phyloP scores from a whole-genome alignment of 2,329 filamentous ascomycete species.

The Monilinia laxa region DNA sequence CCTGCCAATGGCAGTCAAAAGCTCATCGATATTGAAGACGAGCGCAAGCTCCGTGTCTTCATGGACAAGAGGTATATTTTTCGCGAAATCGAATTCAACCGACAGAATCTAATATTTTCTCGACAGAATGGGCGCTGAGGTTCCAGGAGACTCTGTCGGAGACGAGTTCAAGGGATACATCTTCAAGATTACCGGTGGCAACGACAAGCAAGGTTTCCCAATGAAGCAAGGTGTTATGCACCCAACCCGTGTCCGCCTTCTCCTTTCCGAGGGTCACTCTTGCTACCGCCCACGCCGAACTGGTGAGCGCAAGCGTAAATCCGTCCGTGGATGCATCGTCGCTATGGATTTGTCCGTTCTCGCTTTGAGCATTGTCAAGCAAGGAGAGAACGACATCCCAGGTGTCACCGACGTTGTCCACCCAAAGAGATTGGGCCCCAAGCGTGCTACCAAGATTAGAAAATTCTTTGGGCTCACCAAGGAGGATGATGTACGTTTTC shows the following conservation, averaged over 20 bases:
- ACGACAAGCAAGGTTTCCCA: constrained; percentile 99
- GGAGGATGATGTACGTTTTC: constrained; percentile 96
- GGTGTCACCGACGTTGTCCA: constrained; percentile 96
- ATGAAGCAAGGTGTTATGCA: constrained; percentile 99
- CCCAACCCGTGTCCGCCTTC: constrained; percentile 95
- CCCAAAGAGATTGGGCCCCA: constrained; percentile 99
- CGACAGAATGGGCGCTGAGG: constrained; percentile 79
- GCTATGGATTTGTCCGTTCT: constrained; percentile 93
- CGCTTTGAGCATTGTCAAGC: constrained; percentile 94
- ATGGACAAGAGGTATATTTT: constrained; percentile 79
- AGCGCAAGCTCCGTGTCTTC: constrained; percentile 98
- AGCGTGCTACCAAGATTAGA: constrained; percentile 99
- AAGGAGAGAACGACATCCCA: constrained; percentile 91
- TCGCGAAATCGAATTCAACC: constrained; percentile 11
- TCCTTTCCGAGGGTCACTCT: constrained; percentile 94
- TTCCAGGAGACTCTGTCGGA: constrained; percentile 89
- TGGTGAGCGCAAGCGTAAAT: constrained; percentile 99
- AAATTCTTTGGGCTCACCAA: constrained; percentile 99
- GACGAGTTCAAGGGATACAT: constrained; percentile 99
- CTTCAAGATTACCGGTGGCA: constrained; percentile 98
- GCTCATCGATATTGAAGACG: constrained; percentile 98
- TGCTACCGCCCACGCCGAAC: constrained; percentile 98
- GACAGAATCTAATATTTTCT: constrained; percentile 8
- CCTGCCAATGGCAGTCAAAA: constrained; percentile 99
- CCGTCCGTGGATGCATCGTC: constrained; percentile 98